A percentile compares a stretch with the other conserved stretches of the same genome.
These are phyloP conservation scores for Haberlea rhodopensis DNA, from an alignment of 257 asterid species.

Conservation along the genomic window DNA sequence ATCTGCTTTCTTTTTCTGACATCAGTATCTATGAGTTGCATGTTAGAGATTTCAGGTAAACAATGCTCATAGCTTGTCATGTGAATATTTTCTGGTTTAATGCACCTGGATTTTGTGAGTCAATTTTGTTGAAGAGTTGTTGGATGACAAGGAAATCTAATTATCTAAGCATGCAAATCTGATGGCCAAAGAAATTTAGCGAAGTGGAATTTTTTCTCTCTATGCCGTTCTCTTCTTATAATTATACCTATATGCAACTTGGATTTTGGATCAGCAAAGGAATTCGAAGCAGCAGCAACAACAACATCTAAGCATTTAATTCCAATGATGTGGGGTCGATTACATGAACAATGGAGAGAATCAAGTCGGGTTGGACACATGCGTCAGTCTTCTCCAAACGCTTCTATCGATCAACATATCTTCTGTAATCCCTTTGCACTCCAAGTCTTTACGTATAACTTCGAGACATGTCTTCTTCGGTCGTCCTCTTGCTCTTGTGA, in stretches of 20 bases:
- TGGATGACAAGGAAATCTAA: neutral
- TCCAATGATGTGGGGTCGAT: no score
- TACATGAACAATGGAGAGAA: no score
- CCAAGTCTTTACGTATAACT: no score
- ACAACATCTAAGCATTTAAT: no score
- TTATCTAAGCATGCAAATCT: constrained; percentile 8
- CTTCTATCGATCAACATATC: no score
- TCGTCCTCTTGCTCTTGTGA: no score
- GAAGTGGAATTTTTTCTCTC: neutral
- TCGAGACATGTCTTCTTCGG: no score
- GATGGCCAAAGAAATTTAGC: constrained; percentile 12
- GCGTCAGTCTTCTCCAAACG: no score
- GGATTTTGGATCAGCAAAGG: neutral
- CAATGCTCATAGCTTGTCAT: constrained; percentile 12
- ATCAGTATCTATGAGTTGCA: constrained; percentile 91
- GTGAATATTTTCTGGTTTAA: constrained; percentile 17
- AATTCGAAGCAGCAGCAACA: no score
- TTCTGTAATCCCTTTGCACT: no score
- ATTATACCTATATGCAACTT: neutral
- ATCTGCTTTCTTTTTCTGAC: constrained; percentile 67
- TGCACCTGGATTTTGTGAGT: constrained; percentile 5
- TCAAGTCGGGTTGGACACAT: no score
- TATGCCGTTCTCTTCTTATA: constrained; percentile 13
- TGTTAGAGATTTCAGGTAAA: constrained; percentile 94
- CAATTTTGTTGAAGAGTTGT: constrained; percentile 12